Evolutionary conservation across 2,329 filamentous ascomycete species (phyloP), one percentile per base, ranked within the genome.

Genomic region (Trichoderma atroviride): DNA sequence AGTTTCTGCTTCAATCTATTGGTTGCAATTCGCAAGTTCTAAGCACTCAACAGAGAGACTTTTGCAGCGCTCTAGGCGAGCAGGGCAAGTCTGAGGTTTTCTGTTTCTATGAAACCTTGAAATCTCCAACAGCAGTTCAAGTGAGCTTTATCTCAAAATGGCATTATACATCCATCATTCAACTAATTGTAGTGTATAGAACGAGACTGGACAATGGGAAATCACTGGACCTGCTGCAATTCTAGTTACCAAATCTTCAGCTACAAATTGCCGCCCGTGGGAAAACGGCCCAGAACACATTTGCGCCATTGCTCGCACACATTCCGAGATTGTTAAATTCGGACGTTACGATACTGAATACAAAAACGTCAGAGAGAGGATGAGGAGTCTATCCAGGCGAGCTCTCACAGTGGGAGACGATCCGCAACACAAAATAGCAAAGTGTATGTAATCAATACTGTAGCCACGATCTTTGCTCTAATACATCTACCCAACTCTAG

Each of bases 261-360:
- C 75, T 5, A 76, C 74, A 14, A 70, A 72, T 62, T 73, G 74
- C 64, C 71, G 74, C 6, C 69, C 70, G 2, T 74, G 70, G 72
- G 74, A 76, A 63, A 31, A 70, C 52, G 69, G 69, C 14, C 19
- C 71, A 24, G 71, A 74, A 37, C 72, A 76, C 55, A 73, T 75
- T 9, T 73, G 71, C 55, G 62, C 74, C 2, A 61, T 76, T 29
- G 31, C 61, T 19, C 66, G 71, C 0, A 62, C 58, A 29, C 71
- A 74, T 57, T 74, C 71, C 19, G 69, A 74, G 4, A 72, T 77
- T 56, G 75, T 77, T 40, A 76, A 76, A 53, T 77, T 75, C 68
- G 65, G 59, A 13, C 57, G 27, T 9, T 40, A 73, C 3, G 75
- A 76, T 62, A 27, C 63, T n/a, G 37, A 33, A n/a, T 70, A 70